Base-by-base conservation (phyloP, 345 rosid genomes). In the Zanthoxylum bungeanum region DNA sequence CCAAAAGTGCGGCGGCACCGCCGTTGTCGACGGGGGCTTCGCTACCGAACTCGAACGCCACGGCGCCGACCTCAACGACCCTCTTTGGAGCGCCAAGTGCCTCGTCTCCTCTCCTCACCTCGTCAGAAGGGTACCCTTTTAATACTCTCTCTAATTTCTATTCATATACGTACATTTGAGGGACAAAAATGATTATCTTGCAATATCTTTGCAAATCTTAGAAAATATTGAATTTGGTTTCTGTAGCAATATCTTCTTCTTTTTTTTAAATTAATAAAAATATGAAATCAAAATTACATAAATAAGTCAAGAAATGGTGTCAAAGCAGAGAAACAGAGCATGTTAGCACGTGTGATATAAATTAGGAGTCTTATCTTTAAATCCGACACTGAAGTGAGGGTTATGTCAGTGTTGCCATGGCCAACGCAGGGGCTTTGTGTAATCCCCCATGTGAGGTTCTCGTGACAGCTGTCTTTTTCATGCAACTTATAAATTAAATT, bases 21-120 rank as follows among this genome's bases (percentile, higher is more conserved):
- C 91, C 21, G 85, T 91, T 61, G 85, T 93, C 14, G 97, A 93
- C 21, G 97, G 98, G 25, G 98, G 98, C 3, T 87, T 90, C 63
- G 98, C 98, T 69, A 91, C 98, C 52, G 97, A 93, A 75, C 91
- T 93, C 17, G 88, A 93, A 81, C 93, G 94, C 9, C 89, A 90
- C 56, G 98, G 97, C 2, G 96, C 93, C 37, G 81, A 93, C 75
- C 90, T 93, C 73, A 87, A 88, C 68, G 98, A 93, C 73, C 96
- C 97, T 70, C 93, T 93, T 40, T 91, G 98, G 98, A 91, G 98
- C 80, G 94, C 98, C 74, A 91, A 90, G 72, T 93, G 92, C 70
- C 95, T 93, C 68, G 34, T 90, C 75, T 84, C 83, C 66, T 90
- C 96, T 50, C 93, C 97, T 34, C 89, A 91, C 59, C 96, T 91